Base-by-base conservation (phyloP, 352 stramenopile species). In the Phytopythium aichiense region DNA sequence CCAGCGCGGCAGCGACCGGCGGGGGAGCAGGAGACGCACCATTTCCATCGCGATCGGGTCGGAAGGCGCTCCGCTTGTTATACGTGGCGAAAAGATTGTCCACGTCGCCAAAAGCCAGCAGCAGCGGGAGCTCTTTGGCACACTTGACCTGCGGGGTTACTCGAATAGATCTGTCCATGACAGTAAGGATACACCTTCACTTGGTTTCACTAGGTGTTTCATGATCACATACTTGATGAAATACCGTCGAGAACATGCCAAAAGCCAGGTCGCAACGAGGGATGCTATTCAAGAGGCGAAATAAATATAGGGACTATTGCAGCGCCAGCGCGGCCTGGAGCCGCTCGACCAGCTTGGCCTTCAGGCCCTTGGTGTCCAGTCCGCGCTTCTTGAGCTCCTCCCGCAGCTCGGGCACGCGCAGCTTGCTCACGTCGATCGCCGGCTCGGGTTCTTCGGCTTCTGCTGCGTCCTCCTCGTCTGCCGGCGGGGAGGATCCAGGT, bases 281-380 rank as follows among this genome's bases (percentile, higher is more conserved):
- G n/a, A 58, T 45, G 52, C 52, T 46, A 37, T 58, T 46, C 15
- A 9, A n/a, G n/a, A 53, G 28, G 46, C 42, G 56, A 22, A 43
- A 61, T 38, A 46, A 50, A 65, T 66, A 55, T 58, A 61, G 57
- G 11, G 54, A 4, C 54, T 59, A 70, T 56, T 71, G 63, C 40
- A 69, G 58, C 7, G 64, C 61, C 18, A 90, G 66, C 12, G 78
- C 79, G 31, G 75, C 68, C 63, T 88, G 72, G 16, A 93, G 76
- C 7, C 84, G 78, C 63, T 88, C 66, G 50, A 88, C 65, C 9
- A 93, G 72, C 57, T 58, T 72, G 25, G 71, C 70, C 66, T 93
- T 93, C 30, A 91, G 72, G 1, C 84, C 84, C 60, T 90, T 91
- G 4, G 69, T 79, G 62, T 91, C 81, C 5, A 93, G 72, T 11